Conservation (phyloP, 129 eudicot species). For the Saussurea involucrata region DNA sequence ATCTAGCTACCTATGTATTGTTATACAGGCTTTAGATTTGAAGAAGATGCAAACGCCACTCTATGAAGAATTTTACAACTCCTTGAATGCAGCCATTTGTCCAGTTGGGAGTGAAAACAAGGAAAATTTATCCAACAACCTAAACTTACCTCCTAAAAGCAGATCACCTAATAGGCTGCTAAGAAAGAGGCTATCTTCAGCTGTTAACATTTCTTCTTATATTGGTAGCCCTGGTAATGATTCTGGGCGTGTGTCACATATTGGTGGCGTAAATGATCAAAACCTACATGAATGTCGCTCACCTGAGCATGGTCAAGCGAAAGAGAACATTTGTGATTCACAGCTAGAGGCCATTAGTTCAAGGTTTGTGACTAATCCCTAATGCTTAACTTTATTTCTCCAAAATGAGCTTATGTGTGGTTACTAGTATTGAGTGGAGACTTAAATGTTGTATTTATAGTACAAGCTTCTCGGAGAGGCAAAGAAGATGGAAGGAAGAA, state of each 20-base stretch:
- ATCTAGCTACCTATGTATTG: slow-evolving; percentile 2
- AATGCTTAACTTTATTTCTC: slow-evolving; percentile 1
- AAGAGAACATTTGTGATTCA: slow-evolving; percentile 43
- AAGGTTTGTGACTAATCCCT: slow-evolving; percentile 45
- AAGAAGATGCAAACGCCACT: slow-evolving; percentile 95
- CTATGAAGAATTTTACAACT: slow-evolving; percentile 81
- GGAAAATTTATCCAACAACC: slow-evolving; percentile 57
- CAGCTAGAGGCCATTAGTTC: slow-evolving; percentile 53
- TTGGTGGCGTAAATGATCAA: slow-evolving; percentile 43
- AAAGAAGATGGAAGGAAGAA: slow-evolving; percentile 92
- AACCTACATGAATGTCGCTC: slow-evolving; percentile 42
- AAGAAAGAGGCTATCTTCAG: slow-evolving; percentile 77
- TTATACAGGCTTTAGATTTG: slow-evolving; percentile 76
- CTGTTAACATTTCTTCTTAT: slow-evolving; percentile 51
- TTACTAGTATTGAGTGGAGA: slow-evolving; percentile 1
- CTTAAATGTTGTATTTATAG: slow-evolving; percentile 18
- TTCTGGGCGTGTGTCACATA: slow-evolving; percentile 42
- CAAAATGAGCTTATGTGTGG: not conserved
- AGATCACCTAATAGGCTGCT: slow-evolving; percentile 58
- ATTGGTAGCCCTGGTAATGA: slow-evolving; percentile 52
- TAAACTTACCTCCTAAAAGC: slow-evolving; percentile 81
- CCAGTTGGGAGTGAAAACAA: slow-evolving; percentile 49
- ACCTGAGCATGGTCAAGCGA: slow-evolving; percentile 44
- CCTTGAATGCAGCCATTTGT: slow-evolving; percentile 56
- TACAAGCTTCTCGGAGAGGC: slow-evolving; percentile 72